Evolutionary conservation across 768 basidiomycete species (phyloP).

Genomic region (Lactifluus volemus): DNA sequence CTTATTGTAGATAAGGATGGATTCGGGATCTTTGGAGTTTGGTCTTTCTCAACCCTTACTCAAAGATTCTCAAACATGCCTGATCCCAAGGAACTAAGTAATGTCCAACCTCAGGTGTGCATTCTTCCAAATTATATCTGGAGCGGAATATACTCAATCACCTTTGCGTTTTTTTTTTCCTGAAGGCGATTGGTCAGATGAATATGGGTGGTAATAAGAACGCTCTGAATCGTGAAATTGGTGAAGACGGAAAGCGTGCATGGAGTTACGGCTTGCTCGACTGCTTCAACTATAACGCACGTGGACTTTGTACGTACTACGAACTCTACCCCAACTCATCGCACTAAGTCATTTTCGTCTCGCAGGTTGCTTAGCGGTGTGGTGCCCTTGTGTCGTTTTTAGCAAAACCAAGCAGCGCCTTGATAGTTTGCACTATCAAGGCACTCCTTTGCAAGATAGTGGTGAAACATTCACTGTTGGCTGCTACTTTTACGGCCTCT

Average conservation of each 20-base stretch:
- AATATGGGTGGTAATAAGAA: slow-evolving; percentile 17
- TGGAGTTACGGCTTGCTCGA: slow-evolving; percentile 25
- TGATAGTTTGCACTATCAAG: slow-evolving; percentile 30
- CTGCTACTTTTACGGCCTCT: background rate
- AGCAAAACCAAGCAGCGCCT: slow-evolving; percentile 33
- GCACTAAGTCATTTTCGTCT: background rate
- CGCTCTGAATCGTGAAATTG: slow-evolving; percentile 21
- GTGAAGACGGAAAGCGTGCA: slow-evolving; percentile 26
- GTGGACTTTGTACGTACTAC: slow-evolving; percentile 23
- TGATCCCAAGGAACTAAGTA: background rate
- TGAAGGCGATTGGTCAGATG: background rate
- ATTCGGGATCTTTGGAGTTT: too few species aligned
- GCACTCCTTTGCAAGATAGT: slow-evolving; percentile 26
- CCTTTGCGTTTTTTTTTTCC: too few species aligned
- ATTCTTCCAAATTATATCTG: background rate
- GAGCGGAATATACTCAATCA: background rate
- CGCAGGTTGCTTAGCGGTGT: slow-evolving; percentile 30
- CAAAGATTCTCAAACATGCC: too few species aligned
- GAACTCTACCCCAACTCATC: too few species aligned
- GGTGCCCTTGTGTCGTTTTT: slow-evolving; percentile 36
- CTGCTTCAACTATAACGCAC: slow-evolving; percentile 17
- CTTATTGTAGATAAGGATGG: too few species aligned
- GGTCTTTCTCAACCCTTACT: too few species aligned
- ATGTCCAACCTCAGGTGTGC: background rate
- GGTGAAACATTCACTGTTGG: background rate